Conservation (phyloP, 345 rosid genomes). For the Eutrema japonicum region DNA sequence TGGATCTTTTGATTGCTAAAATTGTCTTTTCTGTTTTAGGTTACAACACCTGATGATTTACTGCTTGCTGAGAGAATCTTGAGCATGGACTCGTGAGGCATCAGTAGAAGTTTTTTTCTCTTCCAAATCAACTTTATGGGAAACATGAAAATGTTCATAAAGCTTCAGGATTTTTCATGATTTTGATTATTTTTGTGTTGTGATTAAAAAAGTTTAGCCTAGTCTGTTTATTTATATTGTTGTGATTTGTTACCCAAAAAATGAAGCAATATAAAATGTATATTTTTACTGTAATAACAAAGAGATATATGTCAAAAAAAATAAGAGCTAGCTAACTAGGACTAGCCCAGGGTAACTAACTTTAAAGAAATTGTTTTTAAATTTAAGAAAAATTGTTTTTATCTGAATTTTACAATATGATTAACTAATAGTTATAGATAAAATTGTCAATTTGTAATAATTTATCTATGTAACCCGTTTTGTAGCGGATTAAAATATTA, state of each 20-base stretch:
- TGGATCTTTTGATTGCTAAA: background rate
- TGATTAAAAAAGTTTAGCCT: background rate
- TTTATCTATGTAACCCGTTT: too few species aligned
- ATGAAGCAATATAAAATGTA: background rate
- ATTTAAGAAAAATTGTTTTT: too few species aligned
- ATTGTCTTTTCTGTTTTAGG: conserved; percentile 47
- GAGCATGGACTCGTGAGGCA: conserved; percentile 41
- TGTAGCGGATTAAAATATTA: too few species aligned
- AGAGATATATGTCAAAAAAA: background rate
- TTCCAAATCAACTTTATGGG: background rate
- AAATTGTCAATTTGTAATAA: too few species aligned
- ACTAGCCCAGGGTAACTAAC: too few species aligned
- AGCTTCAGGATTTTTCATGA: conserved; percentile 4
- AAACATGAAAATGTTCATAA: conserved; percentile 9
- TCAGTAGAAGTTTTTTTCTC: background rate
- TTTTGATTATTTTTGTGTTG: conserved; percentile 7
- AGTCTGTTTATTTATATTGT: conserved; percentile 16
- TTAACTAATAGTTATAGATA: too few species aligned
- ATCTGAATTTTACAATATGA: too few species aligned
- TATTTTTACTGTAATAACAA: background rate
- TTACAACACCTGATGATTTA: conserved; percentile 93
- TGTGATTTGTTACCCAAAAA: background rate
- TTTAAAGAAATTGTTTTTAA: background rate
- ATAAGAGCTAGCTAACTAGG: too few species aligned
- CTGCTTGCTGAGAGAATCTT: conserved; percentile 86